phyloP scores from a whole-genome alignment of 2,329 filamentous ascomycete species.

The Fusarium equiseti region DNA sequence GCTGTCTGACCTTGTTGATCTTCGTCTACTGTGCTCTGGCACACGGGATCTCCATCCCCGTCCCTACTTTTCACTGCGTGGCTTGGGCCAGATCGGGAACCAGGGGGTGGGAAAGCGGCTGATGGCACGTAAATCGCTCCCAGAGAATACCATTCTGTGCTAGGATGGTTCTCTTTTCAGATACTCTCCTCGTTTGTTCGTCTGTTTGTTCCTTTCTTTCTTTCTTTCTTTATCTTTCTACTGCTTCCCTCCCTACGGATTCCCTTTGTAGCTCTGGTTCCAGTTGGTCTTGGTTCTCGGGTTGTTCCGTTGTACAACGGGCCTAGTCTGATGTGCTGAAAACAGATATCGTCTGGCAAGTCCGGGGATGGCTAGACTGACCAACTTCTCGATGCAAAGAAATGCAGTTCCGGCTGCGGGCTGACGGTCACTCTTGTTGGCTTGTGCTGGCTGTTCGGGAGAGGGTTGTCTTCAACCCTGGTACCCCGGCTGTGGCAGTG shows the following conservation, averaged over 20 bases:
- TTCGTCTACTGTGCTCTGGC: constrained; percentile 40
- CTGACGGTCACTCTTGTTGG: constrained; percentile 37
- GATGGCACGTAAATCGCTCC: constrained; percentile 44
- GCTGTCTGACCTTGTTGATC: constrained; percentile 31
- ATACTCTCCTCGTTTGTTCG: background rate
- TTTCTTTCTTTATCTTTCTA: background rate
- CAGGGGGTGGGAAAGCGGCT: constrained; percentile 39
- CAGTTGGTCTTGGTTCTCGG: constrained; percentile 11
- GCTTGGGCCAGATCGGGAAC: constrained; percentile 48
- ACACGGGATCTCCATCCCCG: constrained; percentile 45
- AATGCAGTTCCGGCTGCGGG: constrained; percentile 13
- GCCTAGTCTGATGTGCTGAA: constrained; percentile 6
- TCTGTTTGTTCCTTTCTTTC: background rate
- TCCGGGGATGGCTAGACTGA: constrained; percentile 37
- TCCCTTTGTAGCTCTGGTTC: constrained; percentile 28
- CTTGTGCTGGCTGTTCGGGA: constrained; percentile 31
- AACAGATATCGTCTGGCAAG: constrained; percentile 13
- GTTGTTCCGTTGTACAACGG: constrained; percentile 22
- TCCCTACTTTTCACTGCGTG: constrained; percentile 43
- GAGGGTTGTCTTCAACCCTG: constrained; percentile 37
- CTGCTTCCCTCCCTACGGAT: constrained; percentile 3
- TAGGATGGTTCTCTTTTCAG: constrained; percentile 10
- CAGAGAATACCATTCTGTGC: constrained; percentile 19
- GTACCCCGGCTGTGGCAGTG: constrained; percentile 40
- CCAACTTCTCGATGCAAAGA: constrained; percentile 20